Conservation (phyloP, 495 filamentous ascomycete species). For the Penicillium malachiteum region DNA sequence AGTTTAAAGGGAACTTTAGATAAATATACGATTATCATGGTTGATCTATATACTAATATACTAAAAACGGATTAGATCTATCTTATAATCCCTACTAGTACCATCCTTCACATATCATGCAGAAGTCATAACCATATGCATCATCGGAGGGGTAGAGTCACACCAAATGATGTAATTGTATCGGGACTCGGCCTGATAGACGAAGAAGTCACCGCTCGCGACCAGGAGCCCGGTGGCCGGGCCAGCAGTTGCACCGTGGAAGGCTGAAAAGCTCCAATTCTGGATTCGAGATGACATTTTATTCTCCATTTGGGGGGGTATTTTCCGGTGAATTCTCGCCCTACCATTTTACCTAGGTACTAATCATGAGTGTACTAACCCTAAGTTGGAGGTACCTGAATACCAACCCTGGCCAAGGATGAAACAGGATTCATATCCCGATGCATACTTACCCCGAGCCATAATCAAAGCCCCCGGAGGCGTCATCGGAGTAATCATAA, state of each 20-base stretch:
- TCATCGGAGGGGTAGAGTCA: not conserved
- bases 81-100: no score
- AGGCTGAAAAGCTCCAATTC: slow-evolving; percentile 1
- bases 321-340: not conserved
- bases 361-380: no score
- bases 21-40: no score
- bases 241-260: slow-evolving; percentile 15
- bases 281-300: no score
- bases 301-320: no score
- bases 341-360: no score
- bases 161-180: slow-evolving; percentile 15
- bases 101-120: no score
- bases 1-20: not conserved
- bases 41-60: no score
- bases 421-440: slow-evolving; percentile 9
- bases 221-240: slow-evolving; percentile 20
- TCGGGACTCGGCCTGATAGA: slow-evolving; percentile 16
- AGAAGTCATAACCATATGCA: not conserved
- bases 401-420: not conserved
- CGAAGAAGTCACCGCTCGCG: slow-evolving; percentile 4
- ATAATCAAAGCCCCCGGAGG: not conserved
- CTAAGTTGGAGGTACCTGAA: not conserved
- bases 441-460: not conserved
- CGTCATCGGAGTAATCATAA: not conserved
- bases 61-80: not conserved